Evolutionary conservation across 2,329 filamentous ascomycete genomes (phyloP), one percentile per base, ranked within the genome.

Genomic region (Apiospora marii): DNA sequence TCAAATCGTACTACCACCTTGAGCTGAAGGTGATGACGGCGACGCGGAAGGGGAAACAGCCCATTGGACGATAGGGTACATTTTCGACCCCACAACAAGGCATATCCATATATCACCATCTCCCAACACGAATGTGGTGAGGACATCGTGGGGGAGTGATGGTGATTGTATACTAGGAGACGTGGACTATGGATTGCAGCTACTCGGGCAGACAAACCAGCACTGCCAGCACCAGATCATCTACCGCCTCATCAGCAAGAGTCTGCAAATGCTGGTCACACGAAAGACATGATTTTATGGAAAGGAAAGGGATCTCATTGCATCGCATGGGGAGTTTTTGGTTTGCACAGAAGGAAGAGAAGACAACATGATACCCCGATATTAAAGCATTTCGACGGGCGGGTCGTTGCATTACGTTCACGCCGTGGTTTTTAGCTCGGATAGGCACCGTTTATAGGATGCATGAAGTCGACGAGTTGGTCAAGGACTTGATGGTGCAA

Each of bases 1-100:
- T 77, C 37, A 88, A 85, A 76, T 85, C 84, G 0, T 90, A 87
- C 73, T 92, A 89, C 80, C 85, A 87, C 5, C 84, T 92, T 6
- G 87, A 92, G 79, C 82, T 92, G 72, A 92, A 92, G 82, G 77
- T 92, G 64, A 89, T 89, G 86, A 91, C 88, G 4, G 83, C 82
- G 3, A 88, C 85, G 44, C 86, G 85, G 68, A 86, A 88, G 72
- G 89, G 88, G 4, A 88, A 89, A 78, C 80, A 82, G 64, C 79
- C 81, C n/a, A 34, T 46, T 27, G 67, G 67, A 46, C 67, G 67
- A 68, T 68, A 48, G 30, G 30, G 58, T 13, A 41, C 58, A 13
- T 34, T 64, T 41, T 10, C 7, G 10, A 13, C 4, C 58, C 30
- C 12, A 22, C 58, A 41, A 10, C 34, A 12, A 41, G 30, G 30